A percentile compares a stretch with the other conserved stretches of the same genome.
These are phyloP conservation scores for Polygonum maritimum DNA, from an alignment of 148 eudicot species.

Conservation along the genomic window DNA sequence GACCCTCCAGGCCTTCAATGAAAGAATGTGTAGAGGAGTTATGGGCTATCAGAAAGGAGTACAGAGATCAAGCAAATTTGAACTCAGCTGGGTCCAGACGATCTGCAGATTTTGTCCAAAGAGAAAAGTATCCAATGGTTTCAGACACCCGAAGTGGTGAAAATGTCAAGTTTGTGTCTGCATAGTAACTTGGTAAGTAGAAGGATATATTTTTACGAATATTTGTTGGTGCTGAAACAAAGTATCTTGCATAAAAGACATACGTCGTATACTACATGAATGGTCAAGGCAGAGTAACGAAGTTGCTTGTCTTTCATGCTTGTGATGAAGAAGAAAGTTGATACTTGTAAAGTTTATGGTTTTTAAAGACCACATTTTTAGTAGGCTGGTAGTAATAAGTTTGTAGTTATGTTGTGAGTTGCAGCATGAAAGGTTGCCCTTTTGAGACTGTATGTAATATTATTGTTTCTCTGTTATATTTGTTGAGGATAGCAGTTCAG, in stretches of 20 bases:
- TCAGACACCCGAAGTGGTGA: not conserved
- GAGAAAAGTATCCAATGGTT: not conserved
- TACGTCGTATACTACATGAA: not conserved
- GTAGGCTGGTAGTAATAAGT: not conserved
- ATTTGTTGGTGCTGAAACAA: not conserved
- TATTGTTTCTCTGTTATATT: not conserved
- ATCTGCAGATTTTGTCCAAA: constrained; percentile 29
- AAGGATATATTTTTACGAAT: not conserved
- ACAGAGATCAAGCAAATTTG: constrained; percentile 20
- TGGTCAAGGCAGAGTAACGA: not conserved
- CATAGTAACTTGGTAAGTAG: not conserved
- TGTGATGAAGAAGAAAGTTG: not conserved
- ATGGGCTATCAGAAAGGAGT: constrained; percentile 57
- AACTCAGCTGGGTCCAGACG: constrained; percentile 15
- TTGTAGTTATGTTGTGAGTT: not conserved
- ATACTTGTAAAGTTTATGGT: not conserved
- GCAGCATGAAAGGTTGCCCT: not conserved
- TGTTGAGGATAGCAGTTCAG: not conserved
- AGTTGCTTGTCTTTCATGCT: not conserved
- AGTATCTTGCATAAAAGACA: constrained; percentile 2
- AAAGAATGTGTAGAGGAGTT: constrained; percentile 54
- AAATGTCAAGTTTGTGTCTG: not conserved
- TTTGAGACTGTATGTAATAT: not conserved
- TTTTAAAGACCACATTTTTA: not conserved
- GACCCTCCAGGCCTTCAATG: constrained; percentile 62